These are phyloP conservation scores for Podaxis mareebaensis DNA, from an alignment of 768 basidiomycete genomes.

Conservation along the genomic window DNA sequence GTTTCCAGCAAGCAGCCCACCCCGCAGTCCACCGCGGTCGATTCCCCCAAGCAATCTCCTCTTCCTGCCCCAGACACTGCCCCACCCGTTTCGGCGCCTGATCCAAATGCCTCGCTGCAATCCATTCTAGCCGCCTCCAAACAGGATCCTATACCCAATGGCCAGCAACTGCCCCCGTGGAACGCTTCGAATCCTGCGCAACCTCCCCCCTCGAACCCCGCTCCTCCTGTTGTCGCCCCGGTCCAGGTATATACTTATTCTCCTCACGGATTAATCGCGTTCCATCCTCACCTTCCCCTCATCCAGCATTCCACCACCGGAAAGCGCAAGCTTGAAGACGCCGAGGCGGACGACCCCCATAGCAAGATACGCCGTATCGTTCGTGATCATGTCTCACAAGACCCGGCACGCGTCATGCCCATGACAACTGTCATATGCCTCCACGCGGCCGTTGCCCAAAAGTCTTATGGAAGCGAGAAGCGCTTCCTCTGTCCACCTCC, in stretches of 20 bases:
- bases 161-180: conserved; percentile 45
- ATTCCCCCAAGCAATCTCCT: conserved; percentile 27
- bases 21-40: conserved; percentile 18
- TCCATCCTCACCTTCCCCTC: conserved; percentile 15
- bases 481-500: conserved; percentile 94
- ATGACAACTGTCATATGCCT: conserved; percentile 92
- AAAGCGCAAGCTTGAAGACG: conserved; percentile 77
- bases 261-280: conserved; percentile 3
- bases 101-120: conserved; percentile 48
- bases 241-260: conserved; percentile 21
- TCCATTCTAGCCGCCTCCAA: conserved; percentile 55
- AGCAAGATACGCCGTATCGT: conserved; percentile 84
- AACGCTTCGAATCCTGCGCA: conserved; percentile 25
- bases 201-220: conserved; percentile 30
- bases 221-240: conserved; percentile 22
- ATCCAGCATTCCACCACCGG: conserved; percentile 39
- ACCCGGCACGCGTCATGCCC: conserved; percentile 72
- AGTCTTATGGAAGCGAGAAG: conserved; percentile 95
- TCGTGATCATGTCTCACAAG: conserved; percentile 78
- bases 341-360: conserved; percentile 65
- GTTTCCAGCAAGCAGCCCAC: conserved; percentile 28
- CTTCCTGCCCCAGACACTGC: conserved; percentile 27
- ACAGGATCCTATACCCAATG: conserved; percentile 40
- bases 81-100: conserved; percentile 31
- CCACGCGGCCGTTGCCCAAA: conserved; percentile 93